phyloP scores from a whole-genome alignment of 768 basidiomycete species.

The Mycena alexandri region DNA sequence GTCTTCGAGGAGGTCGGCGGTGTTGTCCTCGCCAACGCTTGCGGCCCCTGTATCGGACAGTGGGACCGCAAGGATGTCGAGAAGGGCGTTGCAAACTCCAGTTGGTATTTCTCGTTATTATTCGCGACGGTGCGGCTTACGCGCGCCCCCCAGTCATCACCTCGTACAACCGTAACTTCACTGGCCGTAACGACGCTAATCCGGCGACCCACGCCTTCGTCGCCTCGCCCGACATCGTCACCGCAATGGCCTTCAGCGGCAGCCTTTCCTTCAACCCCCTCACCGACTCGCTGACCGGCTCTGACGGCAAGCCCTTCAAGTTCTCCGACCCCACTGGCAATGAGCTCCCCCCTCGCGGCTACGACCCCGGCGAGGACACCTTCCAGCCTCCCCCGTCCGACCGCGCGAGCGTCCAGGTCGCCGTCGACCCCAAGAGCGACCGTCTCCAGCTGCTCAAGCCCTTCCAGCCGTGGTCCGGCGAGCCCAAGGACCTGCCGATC shows the following conservation, averaged over 20 bases:
- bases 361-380: slow-evolving; percentile 96
- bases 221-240: slow-evolving; percentile 94
- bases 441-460: slow-evolving; percentile 85
- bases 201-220: slow-evolving; percentile 98
- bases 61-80: slow-evolving; percentile 98
- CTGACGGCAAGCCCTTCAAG: slow-evolving; percentile 97
- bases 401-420: slow-evolving; percentile 86
- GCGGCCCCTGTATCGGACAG: slow-evolving; percentile 99
- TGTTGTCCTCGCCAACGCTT: slow-evolving; percentile 96
- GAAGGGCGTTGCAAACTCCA: slow-evolving; percentile 97
- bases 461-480: slow-evolving; percentile 93
- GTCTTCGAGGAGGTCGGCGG: slow-evolving; percentile 91
- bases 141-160: slow-evolving; percentile 81
- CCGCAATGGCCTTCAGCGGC: slow-evolving; percentile 96
- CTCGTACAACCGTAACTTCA: slow-evolving; percentile 99
- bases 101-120: slow-evolving; percentile 57
- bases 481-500: slow-evolving; percentile 90
- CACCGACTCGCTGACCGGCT: slow-evolving; percentile 87
- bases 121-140: slow-evolving; percentile 10
- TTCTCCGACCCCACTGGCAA: slow-evolving; percentile 92
- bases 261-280: slow-evolving; percentile 96
- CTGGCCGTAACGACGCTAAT: slow-evolving; percentile 99
- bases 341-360: slow-evolving; percentile 95
- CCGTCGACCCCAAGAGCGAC: slow-evolving; percentile 82
- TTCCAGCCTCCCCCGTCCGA: slow-evolving; percentile 95